Conservation (phyloP, 305 asterid genomes). For the Withania somnifera region DNA sequence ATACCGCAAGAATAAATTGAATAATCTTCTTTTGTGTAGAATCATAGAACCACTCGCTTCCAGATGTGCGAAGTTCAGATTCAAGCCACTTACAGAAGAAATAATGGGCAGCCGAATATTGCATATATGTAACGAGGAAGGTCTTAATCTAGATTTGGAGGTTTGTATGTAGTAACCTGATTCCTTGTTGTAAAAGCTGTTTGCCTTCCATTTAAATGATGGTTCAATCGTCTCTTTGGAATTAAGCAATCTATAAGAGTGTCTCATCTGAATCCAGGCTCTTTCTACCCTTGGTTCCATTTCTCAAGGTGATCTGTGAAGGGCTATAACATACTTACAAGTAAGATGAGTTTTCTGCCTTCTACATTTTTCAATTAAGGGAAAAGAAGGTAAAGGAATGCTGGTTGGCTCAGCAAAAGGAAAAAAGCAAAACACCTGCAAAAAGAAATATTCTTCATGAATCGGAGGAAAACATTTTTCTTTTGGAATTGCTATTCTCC, state of each 20-base stretch:
- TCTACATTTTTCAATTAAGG: background rate
- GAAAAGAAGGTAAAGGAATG: background rate
- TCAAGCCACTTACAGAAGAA: slow-evolving; percentile 85
- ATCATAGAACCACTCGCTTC: slow-evolving; percentile 93
- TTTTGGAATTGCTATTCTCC: background rate
- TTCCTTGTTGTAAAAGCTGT: background rate
- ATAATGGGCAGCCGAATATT: slow-evolving; percentile 65
- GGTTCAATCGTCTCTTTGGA: background rate
- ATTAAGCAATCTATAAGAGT: background rate
- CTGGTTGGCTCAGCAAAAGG: background rate
- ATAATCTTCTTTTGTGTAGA: slow-evolving; percentile 23
- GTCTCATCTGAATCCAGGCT: slow-evolving; percentile 35
- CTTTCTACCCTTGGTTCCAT: slow-evolving; percentile 69
- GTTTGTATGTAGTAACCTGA: slow-evolving; percentile 15
- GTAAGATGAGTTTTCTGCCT: slow-evolving; percentile 31
- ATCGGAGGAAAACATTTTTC: background rate
- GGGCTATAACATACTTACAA: slow-evolving; percentile 87
- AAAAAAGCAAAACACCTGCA: background rate
- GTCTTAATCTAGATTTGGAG: slow-evolving; percentile 70
- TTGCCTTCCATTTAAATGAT: background rate
- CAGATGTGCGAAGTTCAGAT: slow-evolving; percentile 93
- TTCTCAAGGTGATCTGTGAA: slow-evolving; percentile 86
- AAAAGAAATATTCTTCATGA: background rate
- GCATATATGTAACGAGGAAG: slow-evolving; percentile 81
- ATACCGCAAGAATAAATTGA: background rate